Conservation (phyloP, 495 filamentous ascomycete species). For the Annulohypoxylon moriforme region DNA sequence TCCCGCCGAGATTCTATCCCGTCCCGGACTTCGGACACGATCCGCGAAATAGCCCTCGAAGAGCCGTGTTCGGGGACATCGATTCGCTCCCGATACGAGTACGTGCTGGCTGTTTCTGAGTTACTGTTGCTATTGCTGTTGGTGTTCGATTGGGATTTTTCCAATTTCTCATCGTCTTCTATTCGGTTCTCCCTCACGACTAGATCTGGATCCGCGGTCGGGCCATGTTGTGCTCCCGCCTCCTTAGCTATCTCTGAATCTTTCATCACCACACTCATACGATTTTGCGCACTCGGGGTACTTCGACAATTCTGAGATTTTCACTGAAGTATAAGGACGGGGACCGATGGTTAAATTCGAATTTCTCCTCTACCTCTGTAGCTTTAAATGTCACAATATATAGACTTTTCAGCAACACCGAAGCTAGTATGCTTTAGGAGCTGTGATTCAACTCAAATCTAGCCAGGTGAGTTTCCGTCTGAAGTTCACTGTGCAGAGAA, state of each 20-base stretch:
- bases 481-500: neutral
- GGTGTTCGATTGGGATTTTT: slow-evolving; percentile 13
- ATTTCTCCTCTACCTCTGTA: neutral
- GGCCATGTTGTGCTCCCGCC: slow-evolving; percentile 4
- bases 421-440: neutral
- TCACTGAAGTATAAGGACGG: neutral
- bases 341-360: neutral
- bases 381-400: neutral
- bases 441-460: neutral
- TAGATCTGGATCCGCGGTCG: neutral
- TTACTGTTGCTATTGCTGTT: slow-evolving; percentile 14
- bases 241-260: slow-evolving; percentile 15
- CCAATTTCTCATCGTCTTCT: slow-evolving; percentile 2
- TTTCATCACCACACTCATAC: slow-evolving; percentile 24
- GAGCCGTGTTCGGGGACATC: neutral
- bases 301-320: neutral
- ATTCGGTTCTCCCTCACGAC: neutral
- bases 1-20: slow-evolving; percentile 47
- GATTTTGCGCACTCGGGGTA: neutral
- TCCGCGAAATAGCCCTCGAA: slow-evolving; percentile 22
- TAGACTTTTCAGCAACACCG: neutral
- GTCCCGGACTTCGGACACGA: slow-evolving; percentile 49
- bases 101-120: slow-evolving; percentile 18
- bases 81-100: neutral
- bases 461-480: neutral